Evolutionary conservation across 495 filamentous ascomycete genomes (phyloP), one percentile per base, ranked within the genome.

Genomic region (Penicillium pulvis): DNA sequence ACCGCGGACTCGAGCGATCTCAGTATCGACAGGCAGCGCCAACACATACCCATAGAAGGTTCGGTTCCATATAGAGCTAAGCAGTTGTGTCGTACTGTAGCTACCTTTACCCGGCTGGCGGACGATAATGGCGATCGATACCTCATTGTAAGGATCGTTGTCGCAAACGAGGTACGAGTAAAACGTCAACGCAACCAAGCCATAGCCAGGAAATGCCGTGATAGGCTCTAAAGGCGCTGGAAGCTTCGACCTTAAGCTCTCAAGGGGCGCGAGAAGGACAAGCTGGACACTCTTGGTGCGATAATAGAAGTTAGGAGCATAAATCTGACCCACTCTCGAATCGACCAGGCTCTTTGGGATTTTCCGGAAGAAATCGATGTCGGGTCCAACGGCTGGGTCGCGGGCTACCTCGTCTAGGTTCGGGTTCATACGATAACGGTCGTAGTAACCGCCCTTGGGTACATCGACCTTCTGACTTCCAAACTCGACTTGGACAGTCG

Each of bases 381-480:
- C 51, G 4, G 51, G 44, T 23, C 58, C 44, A 10, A 60, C 31
- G 19, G 31, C 51, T 11, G 51, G 51, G 33, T 60, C 58, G 33
- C 52, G 43, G 28, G 58, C 51, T 43, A 60, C 58, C 35, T 60
- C 51, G 19, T 60, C 51, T 31, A 60, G 51, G 35, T 60, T 44
- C 12, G 51, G 58, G 35, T 60, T 60, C 58, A 60, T 60, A 41
- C 58, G 58, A 35, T 60, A 60, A 42, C 58, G 58, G 24, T 60
- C 58, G 20, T 60, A 60, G 45, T 60, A 60, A 14, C 58, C 58
- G 19, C 52, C 58, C 55, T 60, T 50, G 4, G 51, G 52, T 49
- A 60, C 58, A 43, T 60, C 45, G 24, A 60, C 58, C 28, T 60
- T 50, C 51, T 60, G 58, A n/a, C 16, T 51, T 55, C 58, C 58